Evolutionary conservation across 768 basidiomycete species (phyloP), one percentile per base, ranked within the genome.

Genomic region (Mycena galopus): DNA sequence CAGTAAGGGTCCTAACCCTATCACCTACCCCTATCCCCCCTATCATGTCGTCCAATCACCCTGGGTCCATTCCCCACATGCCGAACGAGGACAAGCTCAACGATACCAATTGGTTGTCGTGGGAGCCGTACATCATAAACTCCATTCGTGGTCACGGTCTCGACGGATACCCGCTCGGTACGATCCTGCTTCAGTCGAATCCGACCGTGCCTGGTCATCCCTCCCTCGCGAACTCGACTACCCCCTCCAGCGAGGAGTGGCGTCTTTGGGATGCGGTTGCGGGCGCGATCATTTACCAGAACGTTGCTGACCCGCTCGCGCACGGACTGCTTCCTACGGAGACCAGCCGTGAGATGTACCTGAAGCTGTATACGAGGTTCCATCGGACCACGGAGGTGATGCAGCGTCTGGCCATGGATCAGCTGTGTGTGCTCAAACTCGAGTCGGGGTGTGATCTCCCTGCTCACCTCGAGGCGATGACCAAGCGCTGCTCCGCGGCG

Each of bases 221-320:
- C 19, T 10, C 42, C 19, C 14, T 21, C 42, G 19, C 19, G 1
- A 68, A 73, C 42, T 68, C 72, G 19, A 37, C 42, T 14, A 59
- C n/a, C 30, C 72, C 72, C 7, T 64, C 72, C 0, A 14, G 23
- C 27, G 72, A 73, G 17, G 72, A 73, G 50, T 73, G 9, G 1
- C 61, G 68, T 6, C 72, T 72, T 23, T 61, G 72, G n/a, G 66
- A 73, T 53, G 35, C 19, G 9, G 23, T 57, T 1, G 57, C 55
- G 0, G 53, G 39, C 14, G 44, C 61, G 23, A 63, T 58, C 53
- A 47, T 68, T n/a, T 73, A 63, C 62, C 72, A 73, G 67, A 73
- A 73, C 23, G 51, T 73, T 23, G 16, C 33, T 8, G 72, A 73
- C 29, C 72, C 66, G 4, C 33, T 35, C 29, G 59, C 55, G 7